Evolutionary conservation across 805 yeast species (phyloP), one percentile per base, ranked within the genome.

Genomic region (Huiozyma naganishii): DNA sequence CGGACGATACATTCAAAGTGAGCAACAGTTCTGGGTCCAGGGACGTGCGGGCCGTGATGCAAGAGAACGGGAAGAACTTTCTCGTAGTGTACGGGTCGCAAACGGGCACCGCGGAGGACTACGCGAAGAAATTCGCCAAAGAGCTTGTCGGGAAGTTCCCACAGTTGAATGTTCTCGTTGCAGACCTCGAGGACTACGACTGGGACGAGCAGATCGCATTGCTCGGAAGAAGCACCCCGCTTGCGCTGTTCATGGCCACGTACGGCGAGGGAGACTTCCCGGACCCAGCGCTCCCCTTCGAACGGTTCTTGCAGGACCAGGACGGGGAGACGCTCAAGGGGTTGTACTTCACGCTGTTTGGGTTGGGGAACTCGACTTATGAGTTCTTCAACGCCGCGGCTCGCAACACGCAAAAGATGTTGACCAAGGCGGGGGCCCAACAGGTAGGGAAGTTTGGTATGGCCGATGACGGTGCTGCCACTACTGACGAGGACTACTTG

Each of bases 181-280:
- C 83, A 7, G 97, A 90, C 64, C 72, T 88, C 42, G 94, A 90
- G 37, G 89, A 85, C 59, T 89, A 80, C 59, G 97, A 90, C 52
- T 83, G 73, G 57, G 95, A 88, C 36, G 78, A 76, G 50, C 69
- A 90, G 44, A 79, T 78, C 54, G 75, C 75, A 41, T 64, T 90
- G 49, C 74, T 80, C 23, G 65, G 68, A 10, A 74, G 74, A 46
- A 67, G 74, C 42, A 79, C 79, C 23, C 79, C 79, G 23, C n/a
- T 36, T 5, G 77, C 86, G 49, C 80, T 90, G 56, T 73, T 90
- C 58, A 70, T 88, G 68, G 90, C 97, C 30, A 87, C 96, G 7
- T 92, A 92, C 57, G 98, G 98, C 53, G 98, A 90, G 66, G 98
- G 98, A 58, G 98, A 90, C 62, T 95, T 95, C 52, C 90, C 98